phyloP scores from a whole-genome alignment of 1,139 yeast species.

The Protomyces gravidus region DNA sequence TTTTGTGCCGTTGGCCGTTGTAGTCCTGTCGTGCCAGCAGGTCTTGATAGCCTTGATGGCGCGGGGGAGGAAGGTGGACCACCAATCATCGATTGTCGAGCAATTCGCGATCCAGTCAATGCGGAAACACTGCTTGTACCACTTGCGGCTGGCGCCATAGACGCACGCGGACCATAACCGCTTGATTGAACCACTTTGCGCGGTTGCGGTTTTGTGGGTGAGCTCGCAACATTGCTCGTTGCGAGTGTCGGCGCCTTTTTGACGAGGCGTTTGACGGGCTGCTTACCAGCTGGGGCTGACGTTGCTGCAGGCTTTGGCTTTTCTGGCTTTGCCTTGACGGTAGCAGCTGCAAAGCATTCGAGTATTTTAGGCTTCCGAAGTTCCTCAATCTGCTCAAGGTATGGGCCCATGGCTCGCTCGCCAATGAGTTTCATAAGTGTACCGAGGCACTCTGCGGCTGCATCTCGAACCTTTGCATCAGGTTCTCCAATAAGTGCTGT shows the following conservation, averaged over 20 bases:
- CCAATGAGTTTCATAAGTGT: constrained; percentile 78
- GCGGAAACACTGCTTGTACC: not conserved
- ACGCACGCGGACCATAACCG: constrained; percentile 23
- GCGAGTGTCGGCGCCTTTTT: constrained; percentile 10
- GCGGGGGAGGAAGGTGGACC: constrained; percentile 14
- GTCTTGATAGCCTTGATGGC: constrained; percentile 9
- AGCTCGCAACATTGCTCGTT: not conserved
- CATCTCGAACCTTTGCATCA: constrained; percentile 76
- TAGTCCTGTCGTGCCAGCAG: not conserved
- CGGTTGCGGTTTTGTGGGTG: constrained; percentile 15
- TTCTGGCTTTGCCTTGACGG: constrained; percentile 48
- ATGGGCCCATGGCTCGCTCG: constrained; percentile 58
- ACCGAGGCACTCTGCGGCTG: constrained; percentile 76
- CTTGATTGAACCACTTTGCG: constrained; percentile 8
- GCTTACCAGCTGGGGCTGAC: constrained; percentile 5
- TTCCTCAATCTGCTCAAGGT: constrained; percentile 68
- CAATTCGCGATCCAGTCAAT: not conserved
- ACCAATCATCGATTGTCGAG: constrained; percentile 11
- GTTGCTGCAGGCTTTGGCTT: constrained; percentile 35
- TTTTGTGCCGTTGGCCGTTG: constrained; percentile 24
- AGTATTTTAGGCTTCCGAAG: constrained; percentile 60
- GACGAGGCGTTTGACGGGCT: constrained; percentile 1
- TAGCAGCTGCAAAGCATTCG: constrained; percentile 55
- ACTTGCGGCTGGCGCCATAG: constrained; percentile 11
- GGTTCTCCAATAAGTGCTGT: constrained; percentile 70